Conservation (phyloP, 1,139 yeast genomes). For the Ogataea hybrid region DNA sequence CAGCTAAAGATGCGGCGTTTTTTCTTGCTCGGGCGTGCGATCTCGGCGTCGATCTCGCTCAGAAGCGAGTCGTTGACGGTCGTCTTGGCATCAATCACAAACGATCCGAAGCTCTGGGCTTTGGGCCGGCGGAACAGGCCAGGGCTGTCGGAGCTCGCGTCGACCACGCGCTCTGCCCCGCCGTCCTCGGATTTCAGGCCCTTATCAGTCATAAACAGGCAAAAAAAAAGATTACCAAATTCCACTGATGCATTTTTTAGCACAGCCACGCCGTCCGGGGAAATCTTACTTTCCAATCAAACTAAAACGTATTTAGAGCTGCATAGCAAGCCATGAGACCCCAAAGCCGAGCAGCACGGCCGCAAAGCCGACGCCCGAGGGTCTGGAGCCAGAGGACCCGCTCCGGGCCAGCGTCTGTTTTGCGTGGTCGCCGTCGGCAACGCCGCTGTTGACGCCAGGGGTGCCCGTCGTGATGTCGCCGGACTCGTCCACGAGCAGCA, state of each 20-base stretch:
- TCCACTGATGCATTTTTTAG: background rate
- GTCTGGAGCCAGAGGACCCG: constrained; percentile 6
- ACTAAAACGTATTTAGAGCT: constrained; percentile 1
- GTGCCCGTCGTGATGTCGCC: constrained; percentile 35
- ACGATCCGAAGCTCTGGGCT: constrained; percentile 20
- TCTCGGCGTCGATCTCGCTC: constrained; percentile 19
- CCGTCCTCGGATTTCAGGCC: background rate
- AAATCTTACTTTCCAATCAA: background rate
- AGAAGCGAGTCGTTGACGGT: constrained; percentile 24
- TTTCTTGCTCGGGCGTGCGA: constrained; percentile 24
- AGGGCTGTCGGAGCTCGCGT: background rate
- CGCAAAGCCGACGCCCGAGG: constrained; percentile 6
- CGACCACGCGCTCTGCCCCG: constrained; percentile 1
- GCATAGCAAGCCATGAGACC: constrained; percentile 12
- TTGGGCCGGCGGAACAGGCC: constrained; percentile 1
- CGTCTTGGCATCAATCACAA: constrained; percentile 14
- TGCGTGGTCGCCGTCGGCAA: constrained; percentile 12
- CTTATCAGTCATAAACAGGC: background rate
- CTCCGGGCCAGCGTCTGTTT: constrained; percentile 5
- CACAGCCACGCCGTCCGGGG: constrained; percentile 7
- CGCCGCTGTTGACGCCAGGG: constrained; percentile 23
- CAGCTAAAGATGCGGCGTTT: constrained; percentile 49
- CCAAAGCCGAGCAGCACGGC: constrained; percentile 9
- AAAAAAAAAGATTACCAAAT: background rate
- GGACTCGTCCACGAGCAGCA: constrained; percentile 40